Percentiles rank a stretch among this genome's conserved stretches.
Evolutionary conservation across 768 basidiomycete genomes (phyloP).

Genomic region (Lentinula detonsa): DNA sequence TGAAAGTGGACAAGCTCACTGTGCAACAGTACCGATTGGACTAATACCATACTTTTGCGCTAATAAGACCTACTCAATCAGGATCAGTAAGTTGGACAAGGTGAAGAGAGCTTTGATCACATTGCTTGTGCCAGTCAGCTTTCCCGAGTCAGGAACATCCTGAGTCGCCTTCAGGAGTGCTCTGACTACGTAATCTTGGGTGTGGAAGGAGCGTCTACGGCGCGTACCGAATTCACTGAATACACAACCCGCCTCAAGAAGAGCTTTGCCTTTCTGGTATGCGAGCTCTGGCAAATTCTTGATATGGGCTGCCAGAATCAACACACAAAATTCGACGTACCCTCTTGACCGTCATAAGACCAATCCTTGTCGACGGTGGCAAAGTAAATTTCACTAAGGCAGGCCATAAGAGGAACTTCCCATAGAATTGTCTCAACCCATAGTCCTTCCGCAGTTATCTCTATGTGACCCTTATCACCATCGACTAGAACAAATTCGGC

Average conservation of each 20-base stretch:
- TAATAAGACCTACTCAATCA: slow-evolving; percentile 60
- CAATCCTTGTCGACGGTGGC: slow-evolving; percentile 70
- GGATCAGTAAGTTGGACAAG: not conserved
- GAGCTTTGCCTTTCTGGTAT: slow-evolving; percentile 58
- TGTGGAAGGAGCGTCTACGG: slow-evolving; percentile 63
- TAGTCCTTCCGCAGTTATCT: slow-evolving; percentile 66
- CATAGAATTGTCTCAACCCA: slow-evolving; percentile 89
- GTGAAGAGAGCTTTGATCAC: slow-evolving; percentile 33
- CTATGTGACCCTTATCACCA: slow-evolving; percentile 49
- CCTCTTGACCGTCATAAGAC: slow-evolving; percentile 77
- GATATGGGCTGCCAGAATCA: not conserved
- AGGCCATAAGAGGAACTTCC: slow-evolving; percentile 95
- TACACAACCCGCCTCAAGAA: slow-evolving; percentile 58
- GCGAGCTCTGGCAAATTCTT: slow-evolving; percentile 51
- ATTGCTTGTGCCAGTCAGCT: slow-evolving; percentile 84
- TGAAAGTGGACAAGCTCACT: slow-evolving; percentile 43
- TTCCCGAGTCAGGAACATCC: slow-evolving; percentile 41
- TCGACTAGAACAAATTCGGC: slow-evolving; percentile 60
- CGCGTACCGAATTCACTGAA: slow-evolving; percentile 90
- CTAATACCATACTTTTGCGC: slow-evolving; percentile 64
- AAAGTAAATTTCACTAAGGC: slow-evolving; percentile 88
- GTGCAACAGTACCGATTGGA: slow-evolving; percentile 80
- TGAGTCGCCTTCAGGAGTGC: slow-evolving; percentile 61
- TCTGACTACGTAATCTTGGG: slow-evolving; percentile 74
- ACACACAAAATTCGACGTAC: slow-evolving; percentile 27